Base-by-base conservation (phyloP, 768 basidiomycete species). In the Suillus lakei region DNA sequence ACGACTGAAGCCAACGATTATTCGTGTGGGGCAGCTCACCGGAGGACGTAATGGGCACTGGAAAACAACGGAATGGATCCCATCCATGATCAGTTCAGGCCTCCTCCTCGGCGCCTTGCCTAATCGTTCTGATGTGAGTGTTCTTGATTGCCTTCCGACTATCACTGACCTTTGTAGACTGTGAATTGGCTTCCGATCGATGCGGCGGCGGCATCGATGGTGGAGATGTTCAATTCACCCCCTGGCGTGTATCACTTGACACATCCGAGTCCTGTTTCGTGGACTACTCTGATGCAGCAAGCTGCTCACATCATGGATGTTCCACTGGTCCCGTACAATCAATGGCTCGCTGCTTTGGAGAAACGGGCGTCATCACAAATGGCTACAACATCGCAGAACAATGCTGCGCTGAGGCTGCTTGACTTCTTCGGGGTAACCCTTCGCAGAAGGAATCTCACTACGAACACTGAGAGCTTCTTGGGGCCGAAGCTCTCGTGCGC, bases 1-100 rank as follows among this genome's bases (percentile, higher is more conserved):
- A 0, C 41, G 68, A 0, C 67, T 84, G 5, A 64, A 64, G 3
- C 65, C 78, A 1, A 61, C 79, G 21, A 74, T 80, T 13, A 78
- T 83, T 1, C 79, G 84, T 5, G 73, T 83, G 23, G 84, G 83
- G 2, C 83, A 84, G 71, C 68, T 85, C 2, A 73, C 74, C 30
- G 84, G 84, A 4, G 75, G 72, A 13, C 28, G 50, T 9, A 81
- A 79, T 62, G 83, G 84, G 0, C 67, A 68, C 18, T 85, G 84
- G 84, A 82, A 78, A 63, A 65, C 72, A 10, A 67, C 65, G 3
- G 84, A 85, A 62, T 85, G 84, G 84, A 71, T 84, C 32, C 82
- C 84, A 1, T 69, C 72, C 38, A 66, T 84, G 13, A 70, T 83
- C 5, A 73, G 74, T 43, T 77, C 77, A 16, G 74, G 71, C 10